Conservation (phyloP, 2,329 filamentous ascomycete genomes). For the Xylaria sp. region DNA sequence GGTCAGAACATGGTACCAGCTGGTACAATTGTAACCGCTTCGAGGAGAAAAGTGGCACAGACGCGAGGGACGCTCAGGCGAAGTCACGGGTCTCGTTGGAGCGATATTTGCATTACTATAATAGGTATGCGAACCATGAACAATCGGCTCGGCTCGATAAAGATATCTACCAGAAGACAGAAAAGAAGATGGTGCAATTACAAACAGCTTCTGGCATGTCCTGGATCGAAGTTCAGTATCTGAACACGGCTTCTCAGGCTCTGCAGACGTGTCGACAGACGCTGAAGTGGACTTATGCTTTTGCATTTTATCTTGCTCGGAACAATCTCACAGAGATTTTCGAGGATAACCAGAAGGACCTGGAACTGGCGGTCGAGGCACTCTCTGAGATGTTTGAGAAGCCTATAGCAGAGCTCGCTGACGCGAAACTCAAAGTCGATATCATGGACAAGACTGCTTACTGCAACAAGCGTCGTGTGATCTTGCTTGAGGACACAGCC, state of each 20-base stretch:
- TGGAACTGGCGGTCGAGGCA: conserved; percentile 96
- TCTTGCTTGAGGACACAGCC: conserved; percentile 90
- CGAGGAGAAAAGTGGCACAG: conserved; percentile 92
- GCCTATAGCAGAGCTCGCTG: conserved; percentile 84
- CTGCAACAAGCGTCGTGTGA: conserved; percentile 90
- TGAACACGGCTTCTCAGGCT: conserved; percentile 91
- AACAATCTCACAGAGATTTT: conserved; percentile 98
- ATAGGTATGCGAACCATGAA: conserved; percentile 98
- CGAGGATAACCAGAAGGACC: conserved; percentile 97
- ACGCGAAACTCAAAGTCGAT: conserved; percentile 92
- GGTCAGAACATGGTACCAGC: conserved; percentile 97
- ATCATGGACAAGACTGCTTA: conserved; percentile 99
- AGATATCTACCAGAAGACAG: conserved; percentile 94
- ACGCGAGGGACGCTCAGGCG: conserved; percentile 91
- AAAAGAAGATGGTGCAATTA: conserved; percentile 98
- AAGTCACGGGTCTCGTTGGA: conserved; percentile 90
- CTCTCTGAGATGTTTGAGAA: conserved; percentile 99
- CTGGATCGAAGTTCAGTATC: conserved; percentile 99
- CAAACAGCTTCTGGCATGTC: conserved; percentile 95
- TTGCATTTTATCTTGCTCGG: conserved; percentile 94
- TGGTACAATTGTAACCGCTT: conserved; percentile 99
- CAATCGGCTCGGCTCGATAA: conserved; percentile 97
- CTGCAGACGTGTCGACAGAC: conserved; percentile 98
- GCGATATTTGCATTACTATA: conserved; percentile 98
- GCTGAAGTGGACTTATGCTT: conserved; percentile 98